Conservation (phyloP, 768 basidiomycete species). For the Rossbeevera mucosa region DNA sequence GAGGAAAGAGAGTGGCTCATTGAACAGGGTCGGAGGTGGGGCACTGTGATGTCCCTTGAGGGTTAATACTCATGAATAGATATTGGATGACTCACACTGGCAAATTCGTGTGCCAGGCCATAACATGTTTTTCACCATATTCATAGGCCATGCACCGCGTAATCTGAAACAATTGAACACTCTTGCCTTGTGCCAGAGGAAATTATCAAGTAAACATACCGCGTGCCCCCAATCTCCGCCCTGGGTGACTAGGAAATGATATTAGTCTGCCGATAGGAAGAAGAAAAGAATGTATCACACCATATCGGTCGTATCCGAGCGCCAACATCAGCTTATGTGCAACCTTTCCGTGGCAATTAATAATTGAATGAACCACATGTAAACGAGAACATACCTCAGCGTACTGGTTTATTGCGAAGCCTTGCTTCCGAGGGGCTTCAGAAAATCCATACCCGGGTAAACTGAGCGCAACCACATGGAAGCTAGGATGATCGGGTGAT, state of each 20-base stretch:
- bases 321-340: constrained; percentile 47
- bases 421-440: constrained; percentile 48
- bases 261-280: not conserved
- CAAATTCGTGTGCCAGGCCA: constrained; percentile 51
- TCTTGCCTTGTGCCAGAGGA: not conserved
- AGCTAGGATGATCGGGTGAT: constrained; percentile 44
- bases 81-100: constrained; percentile 33
- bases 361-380: too few species aligned
- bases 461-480: constrained; percentile 58
- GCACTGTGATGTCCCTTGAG: constrained; percentile 12
- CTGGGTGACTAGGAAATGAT: constrained; percentile 35
- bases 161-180: constrained; percentile 29
- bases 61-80: not conserved
- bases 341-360: constrained; percentile 27
- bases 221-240: constrained; percentile 46
- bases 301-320: constrained; percentile 47
- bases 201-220: constrained; percentile 22
- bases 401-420: constrained; percentile 47
- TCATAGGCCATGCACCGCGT: constrained; percentile 29
- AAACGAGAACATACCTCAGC: constrained; percentile 41
- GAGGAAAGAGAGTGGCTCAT: constrained; percentile 29
- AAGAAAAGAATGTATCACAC: constrained; percentile 17
- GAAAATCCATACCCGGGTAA: constrained; percentile 64
- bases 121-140: constrained; percentile 41
- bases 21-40: constrained; percentile 17